Conservation (phyloP, 2,329 filamentous ascomycete genomes). For the Davidsoniella neocaledoniae region DNA sequence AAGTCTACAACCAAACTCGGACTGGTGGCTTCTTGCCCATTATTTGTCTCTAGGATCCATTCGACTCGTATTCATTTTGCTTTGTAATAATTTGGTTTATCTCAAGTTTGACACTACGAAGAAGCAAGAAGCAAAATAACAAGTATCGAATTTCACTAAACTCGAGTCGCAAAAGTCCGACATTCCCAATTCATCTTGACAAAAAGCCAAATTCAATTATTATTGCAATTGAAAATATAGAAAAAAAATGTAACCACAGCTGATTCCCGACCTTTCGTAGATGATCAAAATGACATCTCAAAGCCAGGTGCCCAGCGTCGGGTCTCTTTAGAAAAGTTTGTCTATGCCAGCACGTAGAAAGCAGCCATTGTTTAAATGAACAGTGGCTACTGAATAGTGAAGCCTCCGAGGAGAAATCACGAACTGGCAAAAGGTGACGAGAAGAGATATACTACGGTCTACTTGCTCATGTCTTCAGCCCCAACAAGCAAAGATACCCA, state of each 20-base stretch:
- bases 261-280: slow-evolving; percentile 39
- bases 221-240: background rate
- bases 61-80: too few relatives aligned
- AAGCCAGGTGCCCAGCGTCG: slow-evolving; percentile 40
- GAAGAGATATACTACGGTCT: slow-evolving; percentile 5
- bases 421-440: slow-evolving; percentile 9
- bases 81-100: too few relatives aligned
- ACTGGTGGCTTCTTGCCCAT: too few relatives aligned
- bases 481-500: too few relatives aligned
- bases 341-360: slow-evolving; percentile 43
- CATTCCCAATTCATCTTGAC: background rate
- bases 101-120: too few relatives aligned
- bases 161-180: too few relatives aligned
- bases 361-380: slow-evolving; percentile 24
- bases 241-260: slow-evolving; percentile 35
- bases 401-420: slow-evolving; percentile 10
- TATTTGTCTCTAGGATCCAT: too few relatives aligned
- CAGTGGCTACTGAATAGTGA: slow-evolving; percentile 33
- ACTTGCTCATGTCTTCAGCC: too few relatives aligned
- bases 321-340: slow-evolving; percentile 22
- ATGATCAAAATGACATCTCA: slow-evolving; percentile 38
- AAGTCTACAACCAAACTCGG: too few relatives aligned
- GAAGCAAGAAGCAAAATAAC: too few relatives aligned
- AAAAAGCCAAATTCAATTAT: background rate
- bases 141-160: too few relatives aligned